Percentiles rank a stretch among this genome's conserved stretches.
These are phyloP conservation scores for Rhizopogon salebrosus DNA, from an alignment of 768 basidiomycete genomes.

Conservation along the genomic window DNA sequence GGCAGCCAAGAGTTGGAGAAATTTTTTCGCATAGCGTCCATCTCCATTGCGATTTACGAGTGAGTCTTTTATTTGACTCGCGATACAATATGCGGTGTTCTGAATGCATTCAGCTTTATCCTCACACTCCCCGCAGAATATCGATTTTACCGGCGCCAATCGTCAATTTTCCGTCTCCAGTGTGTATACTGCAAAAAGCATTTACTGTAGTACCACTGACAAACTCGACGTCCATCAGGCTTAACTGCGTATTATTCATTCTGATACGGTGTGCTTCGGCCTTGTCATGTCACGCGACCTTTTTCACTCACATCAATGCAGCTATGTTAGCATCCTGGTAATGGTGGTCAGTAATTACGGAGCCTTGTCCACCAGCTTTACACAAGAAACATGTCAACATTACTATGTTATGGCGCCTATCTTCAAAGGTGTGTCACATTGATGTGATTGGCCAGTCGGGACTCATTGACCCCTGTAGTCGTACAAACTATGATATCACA, in stretches of 20 bases:
- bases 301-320: background rate
- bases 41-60: conserved; percentile 36
- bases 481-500: too few relatives aligned
- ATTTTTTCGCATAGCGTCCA: conserved; percentile 30
- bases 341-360: conserved; percentile 52
- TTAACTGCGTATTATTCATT: conserved; percentile 27
- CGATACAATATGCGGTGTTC: background rate
- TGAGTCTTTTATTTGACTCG: conserved; percentile 12
- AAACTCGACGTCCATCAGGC: conserved; percentile 7
- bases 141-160: conserved; percentile 28
- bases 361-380: conserved; percentile 51
- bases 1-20: too few relatives aligned
- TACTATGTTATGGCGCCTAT: conserved; percentile 51
- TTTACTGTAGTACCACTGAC: background rate
- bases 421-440: conserved; percentile 76
- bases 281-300: background rate
- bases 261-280: conserved; percentile 23
- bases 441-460: too few relatives aligned
- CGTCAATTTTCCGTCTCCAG: conserved; percentile 23
- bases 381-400: conserved; percentile 35
- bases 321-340: conserved; percentile 38
- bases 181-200: background rate
- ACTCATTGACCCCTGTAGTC: too few relatives aligned
- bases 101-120: conserved; percentile 17
- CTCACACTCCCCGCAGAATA: conserved; percentile 28